These are phyloP conservation scores for Skeletonema grethae DNA, from an alignment of 108 stramenopile genomes.

Conservation along the genomic window DNA sequence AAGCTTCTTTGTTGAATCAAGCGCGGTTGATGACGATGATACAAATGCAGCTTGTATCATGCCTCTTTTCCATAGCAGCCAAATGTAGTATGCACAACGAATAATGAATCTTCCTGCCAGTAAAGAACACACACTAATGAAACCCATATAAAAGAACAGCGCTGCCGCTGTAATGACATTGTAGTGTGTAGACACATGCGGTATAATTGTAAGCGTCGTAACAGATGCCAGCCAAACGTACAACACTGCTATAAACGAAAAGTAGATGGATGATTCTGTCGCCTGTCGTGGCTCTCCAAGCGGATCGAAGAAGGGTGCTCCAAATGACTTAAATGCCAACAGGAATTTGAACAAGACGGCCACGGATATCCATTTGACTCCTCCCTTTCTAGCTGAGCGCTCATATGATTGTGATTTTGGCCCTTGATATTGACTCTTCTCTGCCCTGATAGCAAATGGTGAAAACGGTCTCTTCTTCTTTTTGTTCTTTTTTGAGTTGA, in stretches of 20 bases:
- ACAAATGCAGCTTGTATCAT: not conserved
- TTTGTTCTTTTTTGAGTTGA: not conserved
- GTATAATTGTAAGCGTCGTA: conserved; percentile 49
- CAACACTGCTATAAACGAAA: conserved; percentile 44
- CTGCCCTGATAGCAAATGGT: not conserved
- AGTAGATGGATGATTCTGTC: conserved; percentile 47
- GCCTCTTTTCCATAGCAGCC: conserved; percentile 28
- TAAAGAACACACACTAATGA: conserved; percentile 35
- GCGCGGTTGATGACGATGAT: not conserved
- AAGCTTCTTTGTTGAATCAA: conserved; percentile 9
- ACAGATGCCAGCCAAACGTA: conserved; percentile 55
- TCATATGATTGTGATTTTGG: not conserved
- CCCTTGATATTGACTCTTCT: not conserved
- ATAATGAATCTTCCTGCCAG: conserved; percentile 47
- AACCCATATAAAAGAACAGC: conserved; percentile 56
- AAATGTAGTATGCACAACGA: conserved; percentile 41
- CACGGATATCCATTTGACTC: conserved; percentile 45
- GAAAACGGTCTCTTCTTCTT: not conserved
- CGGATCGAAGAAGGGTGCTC: conserved; percentile 50
- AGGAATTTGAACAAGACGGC: conserved; percentile 41
- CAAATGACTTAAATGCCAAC: conserved; percentile 41
- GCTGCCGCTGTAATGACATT: conserved; percentile 56
- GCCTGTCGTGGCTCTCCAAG: conserved; percentile 51
- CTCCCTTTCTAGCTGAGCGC: conserved; percentile 18
- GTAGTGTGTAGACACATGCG: conserved; percentile 52